Conservation (phyloP, 306 rosid genomes). For the Medicago truncatula region DNA sequence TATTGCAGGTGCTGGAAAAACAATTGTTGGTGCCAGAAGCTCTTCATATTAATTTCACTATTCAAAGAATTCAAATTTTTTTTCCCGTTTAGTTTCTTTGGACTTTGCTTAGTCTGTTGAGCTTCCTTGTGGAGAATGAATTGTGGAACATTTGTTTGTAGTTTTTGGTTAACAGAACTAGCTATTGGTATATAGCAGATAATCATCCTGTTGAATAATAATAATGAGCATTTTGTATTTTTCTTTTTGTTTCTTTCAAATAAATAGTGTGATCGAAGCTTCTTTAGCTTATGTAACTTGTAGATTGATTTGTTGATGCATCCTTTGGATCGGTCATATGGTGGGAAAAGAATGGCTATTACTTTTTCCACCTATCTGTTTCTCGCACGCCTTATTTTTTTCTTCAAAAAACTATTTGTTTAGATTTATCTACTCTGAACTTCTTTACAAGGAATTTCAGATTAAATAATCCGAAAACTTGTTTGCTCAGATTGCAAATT, state of each 20-base stretch:
- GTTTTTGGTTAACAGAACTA: slow-evolving; percentile 28
- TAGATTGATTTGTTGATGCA: background rate
- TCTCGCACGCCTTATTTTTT: no score
- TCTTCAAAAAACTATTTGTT: no score
- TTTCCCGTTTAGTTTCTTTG: background rate
- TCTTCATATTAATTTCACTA: slow-evolving; percentile 5
- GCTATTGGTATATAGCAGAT: background rate
- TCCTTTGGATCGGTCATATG: background rate
- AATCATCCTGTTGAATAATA: slow-evolving; percentile 22
- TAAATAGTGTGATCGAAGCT: background rate
- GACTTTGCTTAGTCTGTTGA: slow-evolving; percentile 33
- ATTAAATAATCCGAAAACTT: no score
- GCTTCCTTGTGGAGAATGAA: slow-evolving; percentile 32
- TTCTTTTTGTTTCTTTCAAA: background rate
- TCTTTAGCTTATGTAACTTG: background rate
- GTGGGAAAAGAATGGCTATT: background rate
- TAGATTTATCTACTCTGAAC: no score
- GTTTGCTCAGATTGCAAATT: no score
- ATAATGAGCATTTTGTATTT: background rate
- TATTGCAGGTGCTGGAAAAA: slow-evolving; percentile 4
- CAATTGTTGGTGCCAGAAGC: slow-evolving; percentile 6
- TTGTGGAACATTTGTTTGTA: slow-evolving; percentile 4
- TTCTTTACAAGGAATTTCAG: no score
- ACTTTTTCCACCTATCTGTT: no score
- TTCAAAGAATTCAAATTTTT: background rate